Conservation (phyloP, 202 grass and related monocot genomes). For the Setaria viridis region DNA sequence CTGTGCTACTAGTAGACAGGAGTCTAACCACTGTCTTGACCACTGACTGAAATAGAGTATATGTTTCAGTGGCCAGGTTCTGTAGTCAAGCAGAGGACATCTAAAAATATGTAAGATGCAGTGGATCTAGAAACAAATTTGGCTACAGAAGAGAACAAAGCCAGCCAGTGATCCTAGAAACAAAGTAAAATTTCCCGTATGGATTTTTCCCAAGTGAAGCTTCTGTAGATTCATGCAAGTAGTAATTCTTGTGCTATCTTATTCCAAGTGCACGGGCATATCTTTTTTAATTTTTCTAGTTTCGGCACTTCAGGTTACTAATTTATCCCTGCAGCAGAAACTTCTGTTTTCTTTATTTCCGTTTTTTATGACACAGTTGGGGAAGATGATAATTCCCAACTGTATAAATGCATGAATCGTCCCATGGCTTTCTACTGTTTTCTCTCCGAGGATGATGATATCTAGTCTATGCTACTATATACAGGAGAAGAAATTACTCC, state of each 20-base stretch:
- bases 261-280: conserved; percentile 33
- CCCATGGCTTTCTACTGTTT: neutral
- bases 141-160: conserved; percentile 41
- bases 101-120: conserved; percentile 18
- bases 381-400: neutral
- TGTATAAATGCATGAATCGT: neutral
- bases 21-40: conserved; percentile 39
- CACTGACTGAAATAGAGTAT: conserved; percentile 20
- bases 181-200: conserved; percentile 42
- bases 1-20: conserved; percentile 31
- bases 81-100: conserved; percentile 13
- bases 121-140: neutral
- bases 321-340: neutral
- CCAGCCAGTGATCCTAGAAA: conserved; percentile 43
- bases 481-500: too few species aligned
- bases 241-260: conserved; percentile 29
- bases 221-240: conserved; percentile 53
- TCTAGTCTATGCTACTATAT: neutral
- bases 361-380: neutral
- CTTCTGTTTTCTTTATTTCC: neutral
- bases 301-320: conserved; percentile 31
- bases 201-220: conserved; percentile 59
- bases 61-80: conserved; percentile 36
- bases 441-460: neutral
- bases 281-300: conserved; percentile 40